A percentile compares a stretch with the other conserved stretches of the same genome.
Evolutionary conservation across 331 rosid genomes (phyloP).

Genomic region (Spiraea crenata): DNA sequence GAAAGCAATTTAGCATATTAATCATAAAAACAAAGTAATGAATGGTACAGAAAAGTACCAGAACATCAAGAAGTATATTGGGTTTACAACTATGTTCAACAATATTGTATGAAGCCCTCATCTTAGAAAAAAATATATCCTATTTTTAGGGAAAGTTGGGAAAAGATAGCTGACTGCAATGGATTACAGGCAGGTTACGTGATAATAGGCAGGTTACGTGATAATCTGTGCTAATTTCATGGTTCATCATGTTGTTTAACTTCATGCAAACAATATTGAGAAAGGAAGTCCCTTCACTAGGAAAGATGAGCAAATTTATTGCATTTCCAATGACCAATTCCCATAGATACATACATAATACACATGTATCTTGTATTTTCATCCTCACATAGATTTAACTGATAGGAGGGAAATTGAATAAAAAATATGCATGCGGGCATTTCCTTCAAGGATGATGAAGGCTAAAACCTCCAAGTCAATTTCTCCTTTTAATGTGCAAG

Average conservation of each 20-base stretch:
- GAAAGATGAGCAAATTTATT: neutral
- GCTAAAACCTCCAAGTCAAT: neutral
- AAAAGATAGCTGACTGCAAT: neutral
- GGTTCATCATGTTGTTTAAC: neutral
- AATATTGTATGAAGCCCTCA: neutral
- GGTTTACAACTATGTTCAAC: neutral
- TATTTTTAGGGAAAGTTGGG: neutral
- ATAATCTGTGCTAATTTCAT: neutral
- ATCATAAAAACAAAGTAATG: neutral
- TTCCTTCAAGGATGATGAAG: neutral
- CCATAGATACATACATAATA: neutral
- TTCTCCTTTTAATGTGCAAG: neutral
- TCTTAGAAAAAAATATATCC: neutral
- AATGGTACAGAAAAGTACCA: neutral
- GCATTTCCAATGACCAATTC: neutral
- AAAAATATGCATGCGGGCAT: neutral
- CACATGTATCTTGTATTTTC: neutral
- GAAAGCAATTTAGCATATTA: neutral
- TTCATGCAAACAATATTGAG: slow-evolving; percentile 4
- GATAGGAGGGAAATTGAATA: neutral
- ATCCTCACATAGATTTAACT: neutral
- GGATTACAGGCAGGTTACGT: neutral
- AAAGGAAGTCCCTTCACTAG: slow-evolving; percentile 1
- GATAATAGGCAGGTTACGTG: neutral
- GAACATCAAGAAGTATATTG: slow-evolving; percentile 3